Base-by-base conservation (phyloP, 1,284 basidiomycete genomes). In the Cerioporus squamosus region DNA sequence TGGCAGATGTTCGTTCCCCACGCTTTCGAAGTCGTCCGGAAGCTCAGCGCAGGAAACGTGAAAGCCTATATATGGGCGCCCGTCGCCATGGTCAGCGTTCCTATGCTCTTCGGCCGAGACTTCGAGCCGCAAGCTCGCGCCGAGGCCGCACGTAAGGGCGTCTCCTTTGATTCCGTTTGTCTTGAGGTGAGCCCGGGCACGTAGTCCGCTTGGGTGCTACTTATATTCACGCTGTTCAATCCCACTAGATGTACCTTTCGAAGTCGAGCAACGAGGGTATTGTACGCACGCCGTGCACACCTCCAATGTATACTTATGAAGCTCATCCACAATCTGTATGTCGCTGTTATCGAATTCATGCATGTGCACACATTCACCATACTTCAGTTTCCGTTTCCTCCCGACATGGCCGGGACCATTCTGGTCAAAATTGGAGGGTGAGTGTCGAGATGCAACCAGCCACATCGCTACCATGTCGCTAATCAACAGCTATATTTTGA, bases 291-390 rank as follows among this genome's bases (percentile, higher is more conserved):
- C 66, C 65, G 0, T 64, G 65, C 15, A 23, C 64, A 10, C 65
- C 66, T 7, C 47, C 60, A 2, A 66, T 67, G 57, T 62, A 68
- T 46, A 60, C 68, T 39, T 60, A 66, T 18, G 68, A 69, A 44
- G 31, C 42, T 7, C 44, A 63, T 23, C 64, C 68, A 9, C 67
- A 70, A 51, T 50, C 53, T 3, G 63, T 65, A 26, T 14, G 56
- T 49, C 6, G 23, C 45, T 29, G 8, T 20, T 17, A 6, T 18
- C 26, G 31, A 4, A 10, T 26, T n/a, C 15, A 23, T 4, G 17
- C 6, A 29, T 7, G 22, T 23, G 10, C 23, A 15, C 6, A 4
- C 5, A 14, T 14, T 5, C 2, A 38, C 38, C 17, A 24, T 40
- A 39, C 31, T n/a, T 6, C 10, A 51, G 49, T 51, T 51, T 31